A percentile compares a stretch with the other conserved stretches of the same genome.
Evolutionary conservation across 2,329 filamentous ascomycete species (phyloP).

Genomic region (Talaromyces sp.): DNA sequence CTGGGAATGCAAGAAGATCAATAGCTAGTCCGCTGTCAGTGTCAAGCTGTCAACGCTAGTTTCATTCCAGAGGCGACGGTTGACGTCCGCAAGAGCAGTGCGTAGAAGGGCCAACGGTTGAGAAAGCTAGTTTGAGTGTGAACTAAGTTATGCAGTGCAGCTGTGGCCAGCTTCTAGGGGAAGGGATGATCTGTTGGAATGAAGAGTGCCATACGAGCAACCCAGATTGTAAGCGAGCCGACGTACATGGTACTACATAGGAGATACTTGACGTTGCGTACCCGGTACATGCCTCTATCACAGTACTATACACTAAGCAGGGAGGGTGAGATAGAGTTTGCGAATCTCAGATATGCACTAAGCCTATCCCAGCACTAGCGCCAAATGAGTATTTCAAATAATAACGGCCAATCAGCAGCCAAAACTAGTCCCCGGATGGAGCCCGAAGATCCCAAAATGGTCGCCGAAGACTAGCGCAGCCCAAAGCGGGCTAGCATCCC

Average conservation of each 20-base stretch:
- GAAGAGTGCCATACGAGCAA: background rate
- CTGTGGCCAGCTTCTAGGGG: background rate
- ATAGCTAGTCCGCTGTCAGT: background rate
- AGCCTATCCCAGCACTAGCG: background rate
- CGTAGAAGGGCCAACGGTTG: background rate
- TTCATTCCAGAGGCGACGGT: background rate
- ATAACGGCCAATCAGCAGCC: background rate
- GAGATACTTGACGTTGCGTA: background rate
- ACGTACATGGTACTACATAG: background rate
- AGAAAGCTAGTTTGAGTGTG: background rate
- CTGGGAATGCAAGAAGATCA: background rate
- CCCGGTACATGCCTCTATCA: background rate
- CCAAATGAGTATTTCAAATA: constrained; percentile 18
- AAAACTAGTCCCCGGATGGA: constrained; percentile 13
- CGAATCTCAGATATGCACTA: constrained; percentile 16
- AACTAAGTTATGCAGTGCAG: background rate
- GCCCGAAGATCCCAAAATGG: constrained; percentile 16
- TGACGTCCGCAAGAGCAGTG: background rate
- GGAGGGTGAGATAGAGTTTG: constrained; percentile 17
- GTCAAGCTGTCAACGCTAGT: background rate
- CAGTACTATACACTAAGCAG: background rate
- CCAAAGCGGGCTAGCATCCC: background rate
- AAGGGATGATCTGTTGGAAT: background rate
- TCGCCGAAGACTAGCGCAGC: constrained; percentile 14
- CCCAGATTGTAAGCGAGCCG: background rate